Conservation (phyloP, 495 filamentous ascomycete genomes). For the Xylaria venustula region DNA sequence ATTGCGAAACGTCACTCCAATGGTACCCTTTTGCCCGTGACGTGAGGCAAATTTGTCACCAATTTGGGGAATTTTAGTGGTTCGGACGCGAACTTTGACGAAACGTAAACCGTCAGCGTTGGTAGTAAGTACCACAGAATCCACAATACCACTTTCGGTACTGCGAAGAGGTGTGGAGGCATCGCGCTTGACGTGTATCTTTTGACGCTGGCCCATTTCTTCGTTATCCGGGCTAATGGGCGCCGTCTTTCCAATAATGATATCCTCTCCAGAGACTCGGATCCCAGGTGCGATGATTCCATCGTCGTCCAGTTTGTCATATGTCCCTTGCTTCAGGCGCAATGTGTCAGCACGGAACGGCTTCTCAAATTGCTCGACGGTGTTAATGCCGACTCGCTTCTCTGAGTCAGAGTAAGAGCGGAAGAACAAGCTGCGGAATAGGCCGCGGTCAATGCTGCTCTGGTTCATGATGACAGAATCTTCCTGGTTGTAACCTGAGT, state of each 20-base stretch:
- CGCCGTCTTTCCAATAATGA: constrained; percentile 98
- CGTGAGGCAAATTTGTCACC: constrained; percentile 99
- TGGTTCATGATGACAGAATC: constrained; percentile 99
- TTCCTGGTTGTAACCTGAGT: constrained; percentile 99
- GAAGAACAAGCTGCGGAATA: constrained; percentile 98
- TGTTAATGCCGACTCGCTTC: constrained; percentile 85
- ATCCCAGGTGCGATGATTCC: constrained; percentile 90
- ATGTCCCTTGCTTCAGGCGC: constrained; percentile 89
- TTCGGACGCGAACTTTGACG: constrained; percentile 95
- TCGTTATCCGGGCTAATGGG: constrained; percentile 89
- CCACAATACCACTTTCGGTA: constrained; percentile 94
- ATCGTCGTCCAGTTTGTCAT: constrained; percentile 96
- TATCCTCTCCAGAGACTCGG: constrained; percentile 93
- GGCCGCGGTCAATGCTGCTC: constrained; percentile 91
- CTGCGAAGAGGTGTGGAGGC: constrained; percentile 91
- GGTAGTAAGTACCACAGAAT: constrained; percentile 88
- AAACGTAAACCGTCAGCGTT: constrained; percentile 88
- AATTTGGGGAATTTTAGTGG: constrained; percentile 97
- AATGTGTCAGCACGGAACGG: constrained; percentile 84
- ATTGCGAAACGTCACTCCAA: constrained; percentile 94
- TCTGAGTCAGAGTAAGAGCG: constrained; percentile 94
- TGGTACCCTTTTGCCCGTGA: constrained; percentile 98
- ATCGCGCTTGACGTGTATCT: constrained; percentile 86
- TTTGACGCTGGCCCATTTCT: constrained; percentile 89
- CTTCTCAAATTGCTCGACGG: constrained; percentile 92